Evolutionary conservation across 139 green algal species (phyloP), one percentile per base, ranked within the genome.

Genomic region (Deuterostichococcus epilithicus): DNA sequence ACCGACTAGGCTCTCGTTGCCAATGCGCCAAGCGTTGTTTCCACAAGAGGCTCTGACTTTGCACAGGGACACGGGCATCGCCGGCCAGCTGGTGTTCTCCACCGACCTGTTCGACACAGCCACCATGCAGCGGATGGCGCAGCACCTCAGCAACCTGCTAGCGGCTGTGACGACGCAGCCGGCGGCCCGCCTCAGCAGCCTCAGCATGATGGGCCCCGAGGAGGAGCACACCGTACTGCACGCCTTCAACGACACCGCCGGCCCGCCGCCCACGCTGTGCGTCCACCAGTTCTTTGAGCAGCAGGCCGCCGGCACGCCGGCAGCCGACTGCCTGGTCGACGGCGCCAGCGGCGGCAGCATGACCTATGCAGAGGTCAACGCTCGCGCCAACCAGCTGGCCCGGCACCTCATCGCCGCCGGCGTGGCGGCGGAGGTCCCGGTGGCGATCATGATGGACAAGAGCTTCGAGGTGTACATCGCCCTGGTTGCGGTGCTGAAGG

Each of bases 401-500:
- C 71, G 44, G 20, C 28, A 81, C 58, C 79, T 88, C 1, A 8
- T 30, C 8, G 5, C 2, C 0, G 28, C 70, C 30, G 82, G 82
- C 45, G 82, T 79, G 26, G 33, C 28, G 1, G 32, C 45, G 0
- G 81, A 79, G 10, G 36, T 35, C 1, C 70, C 58, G 0, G 84
- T 90, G 36, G 86, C 75, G 33, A 37, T 91, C 20, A 28, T 86
- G 37, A 42, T 89, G 66, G 82, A 90, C 30, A 79, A 83, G 32
- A 81, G 38, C 8, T 60, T 81, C 2, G 86, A 86, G 25, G 35
- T 90, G 67, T 58, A 87, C 5, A 69, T 86, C 26, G 77, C 45
- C 34, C 69, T 89, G 8, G 37, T 91, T 36, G 72, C 70, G 8
- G 58, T 83, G 13, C 65, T 89, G 6, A 86, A 90, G 66, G 66